Percentiles rank a stretch among this genome's conserved stretches.
These are phyloP conservation scores for Colletotrichum sp. DNA, from an alignment of 2,329 filamentous ascomycete genomes.

Conservation along the genomic window DNA sequence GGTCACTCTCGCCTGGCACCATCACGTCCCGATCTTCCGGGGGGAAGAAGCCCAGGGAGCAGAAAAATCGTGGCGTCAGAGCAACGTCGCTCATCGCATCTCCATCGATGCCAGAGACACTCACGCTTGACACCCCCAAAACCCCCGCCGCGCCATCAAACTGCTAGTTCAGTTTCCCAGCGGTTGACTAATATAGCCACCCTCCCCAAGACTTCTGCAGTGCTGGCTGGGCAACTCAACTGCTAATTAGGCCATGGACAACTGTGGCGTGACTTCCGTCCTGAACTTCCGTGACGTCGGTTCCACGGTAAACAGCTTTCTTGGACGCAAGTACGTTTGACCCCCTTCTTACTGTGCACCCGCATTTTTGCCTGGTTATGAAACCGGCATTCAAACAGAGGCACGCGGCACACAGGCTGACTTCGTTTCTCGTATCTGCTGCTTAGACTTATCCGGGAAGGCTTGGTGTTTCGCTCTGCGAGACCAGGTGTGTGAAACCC, in stretches of 20 bases:
- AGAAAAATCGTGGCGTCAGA: neutral
- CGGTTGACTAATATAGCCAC: neutral
- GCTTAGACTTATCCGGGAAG: slow-evolving; percentile 59
- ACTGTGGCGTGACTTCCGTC: slow-evolving; percentile 39
- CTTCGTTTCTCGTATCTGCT: neutral
- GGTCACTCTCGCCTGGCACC: neutral
- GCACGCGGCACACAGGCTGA: neutral
- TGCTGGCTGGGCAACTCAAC: neutral
- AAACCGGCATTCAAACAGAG: neutral
- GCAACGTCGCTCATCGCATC: neutral
- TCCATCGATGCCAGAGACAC: neutral
- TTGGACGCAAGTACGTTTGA: slow-evolving; percentile 55
- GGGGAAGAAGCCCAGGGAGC: neutral
- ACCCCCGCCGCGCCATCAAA: neutral
- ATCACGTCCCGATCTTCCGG: neutral
- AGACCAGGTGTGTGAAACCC: slow-evolving; percentile 52
- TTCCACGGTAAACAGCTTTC: slow-evolving; percentile 65
- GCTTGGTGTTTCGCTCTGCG: slow-evolving; percentile 72
- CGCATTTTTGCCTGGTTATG: neutral
- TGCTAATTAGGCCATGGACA: slow-evolving; percentile 1
- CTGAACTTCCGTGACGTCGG: slow-evolving; percentile 83
- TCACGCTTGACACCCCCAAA: neutral
- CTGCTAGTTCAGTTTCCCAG: neutral
- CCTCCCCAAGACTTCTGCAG: neutral
- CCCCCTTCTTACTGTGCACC: neutral